phyloP scores from a whole-genome alignment of 192 early-diverging fungal genomes.

The Pecoramyces ruminantium region DNA sequence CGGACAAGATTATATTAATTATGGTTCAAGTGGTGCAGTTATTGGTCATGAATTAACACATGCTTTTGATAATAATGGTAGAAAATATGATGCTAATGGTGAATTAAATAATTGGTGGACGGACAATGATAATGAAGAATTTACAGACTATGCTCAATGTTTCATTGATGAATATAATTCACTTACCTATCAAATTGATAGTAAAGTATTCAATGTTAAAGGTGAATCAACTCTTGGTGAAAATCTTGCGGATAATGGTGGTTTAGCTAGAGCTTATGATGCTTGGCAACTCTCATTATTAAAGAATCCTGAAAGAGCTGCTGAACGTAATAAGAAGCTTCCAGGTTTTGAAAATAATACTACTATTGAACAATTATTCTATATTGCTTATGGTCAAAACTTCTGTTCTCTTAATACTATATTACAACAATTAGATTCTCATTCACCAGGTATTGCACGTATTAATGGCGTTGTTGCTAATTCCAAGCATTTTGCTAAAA shows the following conservation, averaged over 20 bases:
- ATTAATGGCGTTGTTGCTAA: conserved; percentile 12
- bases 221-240: conserved; percentile 37
- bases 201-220: conserved; percentile 20
- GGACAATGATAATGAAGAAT: conserved; percentile 27
- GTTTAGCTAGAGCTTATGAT: conserved; percentile 10
- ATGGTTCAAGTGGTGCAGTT: conserved; percentile 39
- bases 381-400: conserved; percentile 44
- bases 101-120: conserved; percentile 50
- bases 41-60: conserved; percentile 23
- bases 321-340: not conserved
- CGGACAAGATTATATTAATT: conserved; percentile 42
- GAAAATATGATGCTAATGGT: conserved; percentile 16
- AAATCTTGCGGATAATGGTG: conserved; percentile 57
- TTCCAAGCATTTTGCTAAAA: conserved; percentile 9
- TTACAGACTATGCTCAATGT: conserved; percentile 31
- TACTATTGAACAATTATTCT: conserved; percentile 44
- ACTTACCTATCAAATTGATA: conserved; percentile 21
- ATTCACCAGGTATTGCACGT: conserved; percentile 9
- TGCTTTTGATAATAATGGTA: conserved; percentile 29
- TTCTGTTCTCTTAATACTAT: conserved; percentile 31
- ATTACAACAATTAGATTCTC: conserved; percentile 6
- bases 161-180: conserved; percentile 43
- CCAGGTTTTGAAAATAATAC: conserved; percentile 32
- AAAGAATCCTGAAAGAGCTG: not conserved
- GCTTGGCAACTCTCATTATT: conserved; percentile 10